Conservation (phyloP, 768 basidiomycete genomes). For the Hypholoma sublateritium region DNA sequence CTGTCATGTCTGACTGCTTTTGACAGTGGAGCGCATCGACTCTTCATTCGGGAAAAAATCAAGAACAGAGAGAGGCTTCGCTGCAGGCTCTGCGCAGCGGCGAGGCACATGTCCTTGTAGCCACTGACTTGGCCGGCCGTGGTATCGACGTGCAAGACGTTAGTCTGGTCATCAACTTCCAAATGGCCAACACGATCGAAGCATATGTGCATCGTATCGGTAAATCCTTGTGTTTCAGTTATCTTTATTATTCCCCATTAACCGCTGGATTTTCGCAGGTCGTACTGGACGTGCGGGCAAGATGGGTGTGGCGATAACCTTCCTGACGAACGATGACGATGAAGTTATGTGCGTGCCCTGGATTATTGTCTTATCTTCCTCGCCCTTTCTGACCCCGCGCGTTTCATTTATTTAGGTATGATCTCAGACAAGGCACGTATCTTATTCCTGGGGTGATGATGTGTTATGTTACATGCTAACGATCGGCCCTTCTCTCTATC, state of each 20-base stretch:
- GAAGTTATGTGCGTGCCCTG: slow-evolving; percentile 83
- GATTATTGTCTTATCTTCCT: slow-evolving; percentile 10
- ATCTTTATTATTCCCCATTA: slow-evolving; percentile 3
- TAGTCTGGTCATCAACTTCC: slow-evolving; percentile 93
- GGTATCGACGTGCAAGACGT: slow-evolving; percentile 99
- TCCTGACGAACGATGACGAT: slow-evolving; percentile 93
- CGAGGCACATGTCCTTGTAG: slow-evolving; percentile 86
- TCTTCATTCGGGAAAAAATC: slow-evolving; percentile 95
- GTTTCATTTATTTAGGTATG: slow-evolving; percentile 62
- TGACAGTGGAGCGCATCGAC: slow-evolving; percentile 85
- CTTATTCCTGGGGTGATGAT: not conserved
- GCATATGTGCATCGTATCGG: slow-evolving; percentile 98
- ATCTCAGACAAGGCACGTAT: slow-evolving; percentile 85
- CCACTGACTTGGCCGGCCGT: slow-evolving; percentile 96
- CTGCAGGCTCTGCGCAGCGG: slow-evolving; percentile 85
- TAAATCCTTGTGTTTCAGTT: slow-evolving; percentile 37
- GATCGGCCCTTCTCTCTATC: slow-evolving; percentile 9
- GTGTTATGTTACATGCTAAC: not conserved
- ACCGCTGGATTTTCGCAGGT: slow-evolving; percentile 41
- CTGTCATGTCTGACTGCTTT: slow-evolving; percentile 3
- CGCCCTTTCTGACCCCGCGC: slow-evolving; percentile 3
- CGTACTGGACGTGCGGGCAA: slow-evolving; percentile 99
- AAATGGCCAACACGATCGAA: slow-evolving; percentile 96
- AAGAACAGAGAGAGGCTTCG: slow-evolving; percentile 94
- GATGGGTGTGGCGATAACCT: slow-evolving; percentile 90